Evolutionary conservation across 1,284 basidiomycete species (phyloP).

Genomic region (Irpex lacteus): DNA sequence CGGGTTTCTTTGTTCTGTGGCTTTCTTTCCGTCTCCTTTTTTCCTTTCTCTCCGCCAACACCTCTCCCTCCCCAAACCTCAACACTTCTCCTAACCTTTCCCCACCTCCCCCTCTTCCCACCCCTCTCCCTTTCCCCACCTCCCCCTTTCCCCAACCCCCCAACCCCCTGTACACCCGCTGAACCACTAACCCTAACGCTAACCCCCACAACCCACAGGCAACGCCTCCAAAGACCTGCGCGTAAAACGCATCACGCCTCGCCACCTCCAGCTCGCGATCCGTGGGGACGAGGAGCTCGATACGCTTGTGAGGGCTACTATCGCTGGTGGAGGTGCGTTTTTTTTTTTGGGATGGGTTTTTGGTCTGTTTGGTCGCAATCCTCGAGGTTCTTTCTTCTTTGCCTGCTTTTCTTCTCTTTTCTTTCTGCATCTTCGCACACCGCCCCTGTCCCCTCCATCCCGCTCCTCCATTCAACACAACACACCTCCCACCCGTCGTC

Average conservation of each 20-base stretch:
- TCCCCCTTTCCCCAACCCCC: not conserved
- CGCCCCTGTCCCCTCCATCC: too few species aligned
- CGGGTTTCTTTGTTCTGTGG: too few species aligned
- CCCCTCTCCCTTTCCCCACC: not conserved
- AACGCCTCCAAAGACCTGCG: slow-evolving; percentile 96
- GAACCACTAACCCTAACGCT: too few species aligned
- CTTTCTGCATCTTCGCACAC: slow-evolving; percentile 26
- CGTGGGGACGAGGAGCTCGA: slow-evolving; percentile 95
- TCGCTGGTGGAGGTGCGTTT: slow-evolving; percentile 59
- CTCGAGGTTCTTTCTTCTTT: slow-evolving; percentile 16
- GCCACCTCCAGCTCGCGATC: slow-evolving; percentile 91
- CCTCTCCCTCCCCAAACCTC: not conserved
- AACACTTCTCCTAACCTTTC: too few species aligned
- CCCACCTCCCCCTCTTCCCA: not conserved
- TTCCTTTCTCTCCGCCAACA: too few species aligned
- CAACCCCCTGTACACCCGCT: too few species aligned
- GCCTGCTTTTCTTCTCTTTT: slow-evolving; percentile 13
- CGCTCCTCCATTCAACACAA: too few species aligned
- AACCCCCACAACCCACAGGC: slow-evolving; percentile 45
- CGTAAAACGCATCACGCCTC: slow-evolving; percentile 95
- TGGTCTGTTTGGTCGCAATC: too few species aligned
- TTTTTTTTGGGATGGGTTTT: not conserved
- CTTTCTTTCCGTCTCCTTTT: too few species aligned
- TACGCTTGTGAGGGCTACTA: slow-evolving; percentile 60
- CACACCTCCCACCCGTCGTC: too few species aligned